phyloP scores from a whole-genome alignment of 116 monocot genomes.

The Papilionanthe hybrid region DNA sequence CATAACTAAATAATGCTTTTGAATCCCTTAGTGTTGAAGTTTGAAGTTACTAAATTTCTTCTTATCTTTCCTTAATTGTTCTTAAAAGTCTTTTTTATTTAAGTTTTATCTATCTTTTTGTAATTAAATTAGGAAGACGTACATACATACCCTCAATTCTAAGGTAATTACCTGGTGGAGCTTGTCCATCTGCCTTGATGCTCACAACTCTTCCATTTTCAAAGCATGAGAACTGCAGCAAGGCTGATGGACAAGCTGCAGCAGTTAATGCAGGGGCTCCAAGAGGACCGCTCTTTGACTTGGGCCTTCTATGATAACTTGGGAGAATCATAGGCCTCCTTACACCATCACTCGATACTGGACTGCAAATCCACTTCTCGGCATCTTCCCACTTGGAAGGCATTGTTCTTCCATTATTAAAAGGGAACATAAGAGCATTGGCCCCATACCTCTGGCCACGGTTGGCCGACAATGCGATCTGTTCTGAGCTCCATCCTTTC shows the following conservation, averaged over 20 bases:
- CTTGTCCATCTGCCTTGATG: too few species aligned
- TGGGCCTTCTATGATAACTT: conserved; percentile 27
- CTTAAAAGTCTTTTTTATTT: conserved; percentile 42
- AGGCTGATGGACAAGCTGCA: background rate
- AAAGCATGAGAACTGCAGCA: too few species aligned
- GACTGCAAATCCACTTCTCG: conserved; percentile 24
- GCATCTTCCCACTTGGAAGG: conserved; percentile 25
- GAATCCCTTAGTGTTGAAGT: too few species aligned
- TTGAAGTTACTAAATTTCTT: too few species aligned
- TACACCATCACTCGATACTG: conserved; percentile 13
- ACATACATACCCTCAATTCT: background rate
- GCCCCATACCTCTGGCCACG: conserved; percentile 4
- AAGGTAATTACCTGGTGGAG: conserved; percentile 32
- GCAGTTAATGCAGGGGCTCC: conserved; percentile 22
- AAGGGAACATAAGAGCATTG: conserved; percentile 1
- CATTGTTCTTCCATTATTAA: conserved; percentile 10
- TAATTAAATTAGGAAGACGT: conserved; percentile 36
- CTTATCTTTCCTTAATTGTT: conserved; percentile 18
- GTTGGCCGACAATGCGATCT: background rate
- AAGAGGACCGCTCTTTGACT: conserved; percentile 86
- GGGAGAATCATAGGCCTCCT: conserved; percentile 12
- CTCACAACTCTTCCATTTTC: too few species aligned
- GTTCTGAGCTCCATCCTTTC: conserved; percentile 86
- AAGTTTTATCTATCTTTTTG: conserved; percentile 31
- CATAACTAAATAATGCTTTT: too few species aligned